Conservation (phyloP, 2,329 filamentous ascomycete species). For the Xylaria arbuscula region DNA sequence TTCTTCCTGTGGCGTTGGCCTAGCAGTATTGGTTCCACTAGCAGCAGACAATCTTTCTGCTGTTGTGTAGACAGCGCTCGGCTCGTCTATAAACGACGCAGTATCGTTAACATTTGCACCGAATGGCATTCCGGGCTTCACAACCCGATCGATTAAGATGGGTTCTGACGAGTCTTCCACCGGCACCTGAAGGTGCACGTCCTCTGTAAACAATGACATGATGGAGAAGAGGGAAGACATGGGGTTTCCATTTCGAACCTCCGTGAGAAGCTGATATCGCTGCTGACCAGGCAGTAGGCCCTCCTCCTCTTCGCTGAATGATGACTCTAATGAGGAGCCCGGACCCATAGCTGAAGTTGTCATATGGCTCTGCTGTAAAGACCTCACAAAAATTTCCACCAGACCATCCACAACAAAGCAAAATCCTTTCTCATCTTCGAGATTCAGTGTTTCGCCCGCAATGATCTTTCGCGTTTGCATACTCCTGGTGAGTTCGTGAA, state of each 20-base stretch:
- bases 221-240: conserved; percentile 99
- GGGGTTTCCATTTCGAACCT: conserved; percentile 96
- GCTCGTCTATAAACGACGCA: conserved; percentile 34
- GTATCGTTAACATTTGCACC: conserved; percentile 37
- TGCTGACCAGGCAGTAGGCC: conserved; percentile 73
- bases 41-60: conserved; percentile 37
- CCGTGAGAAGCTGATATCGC: conserved; percentile 93
- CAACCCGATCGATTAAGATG: conserved; percentile 46
- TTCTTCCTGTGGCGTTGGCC: conserved; percentile 46
- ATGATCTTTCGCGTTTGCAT: conserved; percentile 99
- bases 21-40: conserved; percentile 46
- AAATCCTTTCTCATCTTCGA: conserved; percentile 98
- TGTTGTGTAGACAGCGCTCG: conserved; percentile 46
- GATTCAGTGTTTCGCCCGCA: conserved; percentile 90
- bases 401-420: conserved; percentile 96
- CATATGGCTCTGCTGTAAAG: conserved; percentile 59
- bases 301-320: conserved; percentile 75
- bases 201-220: conserved; percentile 95
- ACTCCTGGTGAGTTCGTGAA: conserved; percentile 94
- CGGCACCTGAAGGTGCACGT: conserved; percentile 80
- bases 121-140: conserved; percentile 45
- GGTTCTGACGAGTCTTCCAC: conserved; percentile 66
- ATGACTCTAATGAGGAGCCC: conserved; percentile 59
- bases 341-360: conserved; percentile 53
- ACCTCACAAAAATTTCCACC: conserved; percentile 98